phyloP scores from a whole-genome alignment of 2,329 filamentous ascomycete species.

The Botryotinia convoluta region DNA sequence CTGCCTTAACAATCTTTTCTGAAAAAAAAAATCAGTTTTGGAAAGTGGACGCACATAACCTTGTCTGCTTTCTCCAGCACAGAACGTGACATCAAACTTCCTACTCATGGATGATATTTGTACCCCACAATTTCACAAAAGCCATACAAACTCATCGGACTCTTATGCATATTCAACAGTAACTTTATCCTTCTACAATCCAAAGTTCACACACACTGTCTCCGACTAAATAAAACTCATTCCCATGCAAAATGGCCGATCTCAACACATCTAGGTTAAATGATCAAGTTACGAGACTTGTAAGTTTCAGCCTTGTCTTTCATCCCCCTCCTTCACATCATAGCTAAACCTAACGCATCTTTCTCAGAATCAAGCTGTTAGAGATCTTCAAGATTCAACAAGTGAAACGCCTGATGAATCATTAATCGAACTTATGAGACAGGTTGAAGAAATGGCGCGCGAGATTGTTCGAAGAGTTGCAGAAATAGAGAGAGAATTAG shows the following conservation, averaged over 20 bases:
- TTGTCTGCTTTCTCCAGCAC: neutral
- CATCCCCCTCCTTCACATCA: rapidly evolving
- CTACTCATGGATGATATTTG: neutral
- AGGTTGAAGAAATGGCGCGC: neutral
- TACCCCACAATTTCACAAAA: neutral
- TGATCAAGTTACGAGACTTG: neutral
- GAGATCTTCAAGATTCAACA: neutral
- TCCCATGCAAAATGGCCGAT: neutral
- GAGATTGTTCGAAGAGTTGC: neutral
- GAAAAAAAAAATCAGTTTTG: neutral
- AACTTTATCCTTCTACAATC: no score
- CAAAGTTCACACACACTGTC: no score
- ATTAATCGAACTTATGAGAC: neutral
- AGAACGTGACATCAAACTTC: neutral
- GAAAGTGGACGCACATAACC: neutral
- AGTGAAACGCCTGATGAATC: neutral
- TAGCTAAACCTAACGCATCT: neutral
- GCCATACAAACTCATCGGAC: neutral
- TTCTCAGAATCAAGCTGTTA: neutral
- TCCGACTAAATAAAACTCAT: neutral
- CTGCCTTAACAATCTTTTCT: neutral
- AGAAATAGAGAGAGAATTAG: neutral
- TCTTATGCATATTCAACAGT: neutral
- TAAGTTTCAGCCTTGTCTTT: neutral
- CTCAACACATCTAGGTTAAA: neutral